phyloP scores from a whole-genome alignment of 192 early-diverging fungal species.

The Powellomyces hirtus region DNA sequence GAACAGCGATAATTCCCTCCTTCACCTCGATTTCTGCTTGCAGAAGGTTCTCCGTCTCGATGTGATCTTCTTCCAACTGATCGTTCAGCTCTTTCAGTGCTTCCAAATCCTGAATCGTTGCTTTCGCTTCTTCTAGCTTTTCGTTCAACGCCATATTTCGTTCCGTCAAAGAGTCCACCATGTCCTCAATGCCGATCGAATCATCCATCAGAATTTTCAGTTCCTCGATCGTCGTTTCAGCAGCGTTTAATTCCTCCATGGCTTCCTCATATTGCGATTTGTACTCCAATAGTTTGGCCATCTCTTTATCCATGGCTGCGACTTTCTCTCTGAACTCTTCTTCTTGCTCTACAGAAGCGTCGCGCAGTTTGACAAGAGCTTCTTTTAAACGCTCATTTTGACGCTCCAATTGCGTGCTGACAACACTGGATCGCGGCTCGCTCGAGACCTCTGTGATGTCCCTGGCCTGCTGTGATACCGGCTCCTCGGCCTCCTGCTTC shows the following conservation, averaged over 20 bases:
- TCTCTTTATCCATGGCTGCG: conserved; percentile 71
- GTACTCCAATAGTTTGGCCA: conserved; percentile 52
- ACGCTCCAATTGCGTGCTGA: conserved; percentile 64
- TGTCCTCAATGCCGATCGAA: conserved; percentile 74
- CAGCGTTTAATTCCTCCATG: conserved; percentile 53
- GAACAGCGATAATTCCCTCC: conserved; percentile 64
- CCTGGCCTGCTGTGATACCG: not conserved
- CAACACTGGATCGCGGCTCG: conserved; percentile 44
- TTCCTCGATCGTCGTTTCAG: conserved; percentile 80
- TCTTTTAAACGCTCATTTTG: conserved; percentile 89
- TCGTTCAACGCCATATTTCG: conserved; percentile 79
- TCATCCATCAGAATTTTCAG: conserved; percentile 81
- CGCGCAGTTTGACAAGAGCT: conserved; percentile 77
- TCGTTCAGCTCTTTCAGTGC: conserved; percentile 86
- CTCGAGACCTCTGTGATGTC: conserved; percentile 12
- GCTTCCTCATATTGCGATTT: conserved; percentile 55
- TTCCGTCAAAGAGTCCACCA: conserved; percentile 78
- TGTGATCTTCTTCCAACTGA: conserved; percentile 90
- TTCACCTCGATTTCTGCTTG: conserved; percentile 81
- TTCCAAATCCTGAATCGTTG: conserved; percentile 81
- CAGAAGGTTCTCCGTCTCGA: conserved; percentile 82
- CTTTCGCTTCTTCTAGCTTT: conserved; percentile 77
- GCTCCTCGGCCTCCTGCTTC: conserved; percentile 50
- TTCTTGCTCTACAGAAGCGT: conserved; percentile 73
- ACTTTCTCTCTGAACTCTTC: conserved; percentile 60